Conservation (phyloP, 2,329 filamentous ascomycete genomes). For the Davidsoniella virescens region DNA sequence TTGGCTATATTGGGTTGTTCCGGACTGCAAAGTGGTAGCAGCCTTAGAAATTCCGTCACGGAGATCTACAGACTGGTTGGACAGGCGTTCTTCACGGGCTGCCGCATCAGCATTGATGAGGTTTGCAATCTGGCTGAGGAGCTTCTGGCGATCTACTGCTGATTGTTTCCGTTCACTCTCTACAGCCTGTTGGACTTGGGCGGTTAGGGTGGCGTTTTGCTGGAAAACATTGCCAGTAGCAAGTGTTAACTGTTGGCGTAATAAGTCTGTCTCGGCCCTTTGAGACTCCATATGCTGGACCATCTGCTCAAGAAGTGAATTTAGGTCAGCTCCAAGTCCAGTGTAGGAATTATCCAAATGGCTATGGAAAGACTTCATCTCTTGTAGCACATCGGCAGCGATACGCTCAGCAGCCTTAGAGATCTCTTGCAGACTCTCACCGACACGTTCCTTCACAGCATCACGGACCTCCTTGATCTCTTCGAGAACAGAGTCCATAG, state of each 20-base stretch:
- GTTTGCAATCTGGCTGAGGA: constrained; percentile 43
- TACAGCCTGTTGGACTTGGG: constrained; percentile 51
- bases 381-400: constrained; percentile 10
- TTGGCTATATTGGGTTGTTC: constrained; percentile 47
- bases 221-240: constrained; percentile 33
- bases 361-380: constrained; percentile 6
- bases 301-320: constrained; percentile 67
- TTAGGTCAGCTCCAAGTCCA: constrained; percentile 71
- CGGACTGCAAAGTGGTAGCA: constrained; percentile 46
- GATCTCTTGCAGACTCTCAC: constrained; percentile 9
- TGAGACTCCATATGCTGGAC: constrained; percentile 46
- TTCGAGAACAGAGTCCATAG: constrained; percentile 81
- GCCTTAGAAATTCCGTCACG: constrained; percentile 26
- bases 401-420: constrained; percentile 5
- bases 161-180: constrained; percentile 60
- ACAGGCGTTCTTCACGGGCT: constrained; percentile 6
- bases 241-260: constrained; percentile 8
- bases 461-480: constrained; percentile 58
- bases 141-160: constrained; percentile 44
- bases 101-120: constrained; percentile 16
- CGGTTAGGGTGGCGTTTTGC: constrained; percentile 47
- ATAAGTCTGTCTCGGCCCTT: constrained; percentile 7
- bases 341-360: constrained; percentile 74
- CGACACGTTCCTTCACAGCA: constrained; percentile 48
- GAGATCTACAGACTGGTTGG: constrained; percentile 4